These are phyloP conservation scores for Serendipita sp. DNA, from an alignment of 768 basidiomycete genomes.

Conservation along the genomic window DNA sequence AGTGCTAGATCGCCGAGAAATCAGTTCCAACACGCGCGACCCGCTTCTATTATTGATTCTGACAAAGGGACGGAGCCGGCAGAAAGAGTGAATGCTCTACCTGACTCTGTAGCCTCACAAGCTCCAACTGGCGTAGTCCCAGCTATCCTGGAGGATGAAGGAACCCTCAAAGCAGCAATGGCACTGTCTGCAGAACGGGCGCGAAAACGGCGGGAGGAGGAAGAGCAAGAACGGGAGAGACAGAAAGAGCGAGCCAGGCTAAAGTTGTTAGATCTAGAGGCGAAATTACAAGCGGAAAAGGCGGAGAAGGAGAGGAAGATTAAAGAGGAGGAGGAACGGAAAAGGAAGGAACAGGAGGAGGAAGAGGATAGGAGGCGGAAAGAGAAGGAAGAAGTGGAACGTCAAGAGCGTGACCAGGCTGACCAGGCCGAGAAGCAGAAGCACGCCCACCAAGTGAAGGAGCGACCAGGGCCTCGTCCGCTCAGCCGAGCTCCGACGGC, in stretches of 20 bases:
- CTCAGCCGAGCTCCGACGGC: conserved; percentile 20
- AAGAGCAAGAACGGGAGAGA: conserved; percentile 69
- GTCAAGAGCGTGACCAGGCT: not conserved
- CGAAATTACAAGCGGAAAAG: conserved; percentile 13
- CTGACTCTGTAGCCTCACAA: no score
- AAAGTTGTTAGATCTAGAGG: conserved; percentile 36
- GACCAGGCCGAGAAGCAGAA: not conserved
- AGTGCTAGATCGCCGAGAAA: not conserved
- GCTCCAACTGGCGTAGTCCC: not conserved
- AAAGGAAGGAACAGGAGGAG: conserved; percentile 10
- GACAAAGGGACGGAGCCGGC: no score
- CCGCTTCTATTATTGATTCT: not conserved
- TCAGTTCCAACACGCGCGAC: not conserved
- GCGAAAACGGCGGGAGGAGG: conserved; percentile 58
- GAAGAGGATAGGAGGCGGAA: conserved; percentile 1
- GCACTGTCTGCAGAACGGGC: conserved; percentile 74
- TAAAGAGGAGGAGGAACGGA: conserved; percentile 25
- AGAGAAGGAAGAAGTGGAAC: conserved; percentile 11
- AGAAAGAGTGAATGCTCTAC: no score
- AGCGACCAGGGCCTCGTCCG: conserved; percentile 21
- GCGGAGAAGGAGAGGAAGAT: conserved; percentile 37
- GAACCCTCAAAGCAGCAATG: conserved; percentile 32
- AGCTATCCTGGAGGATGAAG: conserved; percentile 16
- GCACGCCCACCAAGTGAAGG: not conserved
- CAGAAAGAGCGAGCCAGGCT: conserved; percentile 63